phyloP scores from a whole-genome alignment of 306 rosid genomes.

The Dalbergia cultrata region DNA sequence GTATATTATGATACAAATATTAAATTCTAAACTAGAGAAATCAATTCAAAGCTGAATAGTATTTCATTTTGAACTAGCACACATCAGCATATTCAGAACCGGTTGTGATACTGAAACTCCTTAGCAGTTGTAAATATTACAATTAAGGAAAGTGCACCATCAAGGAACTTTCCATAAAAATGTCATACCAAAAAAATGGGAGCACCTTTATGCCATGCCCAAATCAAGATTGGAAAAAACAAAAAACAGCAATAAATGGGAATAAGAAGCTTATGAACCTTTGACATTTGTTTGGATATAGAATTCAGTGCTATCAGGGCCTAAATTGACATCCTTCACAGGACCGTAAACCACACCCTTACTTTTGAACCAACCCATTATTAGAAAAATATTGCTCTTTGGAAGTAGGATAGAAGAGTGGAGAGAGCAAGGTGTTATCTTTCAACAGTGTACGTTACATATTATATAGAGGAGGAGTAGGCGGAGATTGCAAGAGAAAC shows the following conservation, averaged over 20 bases:
- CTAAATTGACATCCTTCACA: conserved; percentile 64
- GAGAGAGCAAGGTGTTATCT: background rate
- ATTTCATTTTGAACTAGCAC: background rate
- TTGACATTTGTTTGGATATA: conserved; percentile 83
- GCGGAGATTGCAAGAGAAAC: conserved; percentile 45
- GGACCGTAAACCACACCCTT: conserved; percentile 63
- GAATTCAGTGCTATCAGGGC: conserved; percentile 65
- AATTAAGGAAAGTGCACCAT: background rate
- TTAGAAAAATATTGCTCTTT: background rate
- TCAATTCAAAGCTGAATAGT: background rate
- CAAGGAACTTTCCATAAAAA: background rate
- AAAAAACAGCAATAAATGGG: conserved; percentile 3
- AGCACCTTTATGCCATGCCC: conserved; percentile 9
- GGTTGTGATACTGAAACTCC: background rate
- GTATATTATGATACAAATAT: conserved; percentile 1
- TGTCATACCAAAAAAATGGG: background rate
- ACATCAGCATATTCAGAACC: too few relatives aligned
- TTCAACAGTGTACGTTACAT: conserved; percentile 3
- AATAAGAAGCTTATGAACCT: conserved; percentile 56
- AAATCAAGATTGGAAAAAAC: background rate
- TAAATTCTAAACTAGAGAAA: background rate
- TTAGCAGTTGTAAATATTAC: background rate
- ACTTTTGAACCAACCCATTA: conserved; percentile 65
- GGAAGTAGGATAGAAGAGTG: background rate
- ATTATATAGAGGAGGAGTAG: background rate